Evolutionary conservation across 257 asterid genomes (phyloP), one percentile per base, ranked within the genome.

Genomic region (Fraxinus excelsior): DNA sequence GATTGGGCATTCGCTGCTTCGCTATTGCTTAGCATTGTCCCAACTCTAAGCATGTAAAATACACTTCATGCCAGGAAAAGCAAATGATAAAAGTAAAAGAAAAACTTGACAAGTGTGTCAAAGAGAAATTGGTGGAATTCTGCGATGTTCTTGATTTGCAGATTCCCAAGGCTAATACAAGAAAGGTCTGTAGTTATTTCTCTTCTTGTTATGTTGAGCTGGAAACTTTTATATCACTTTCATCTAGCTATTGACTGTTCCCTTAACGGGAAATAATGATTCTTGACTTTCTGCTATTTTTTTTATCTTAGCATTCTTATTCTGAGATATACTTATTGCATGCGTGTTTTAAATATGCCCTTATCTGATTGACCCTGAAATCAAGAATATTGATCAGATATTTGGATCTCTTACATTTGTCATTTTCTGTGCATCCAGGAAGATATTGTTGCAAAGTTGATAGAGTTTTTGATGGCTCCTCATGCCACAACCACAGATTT

Each of bases 391-490:
- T 66, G 37, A 51, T 76, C 40, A 0, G 67, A 42, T 23, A 73
- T 60, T 42, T 31, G 42, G 29, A 75, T 67, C 71, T 67, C 62
- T 32, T 74, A 29, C 71, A 65, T 73, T 44, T 40, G 51, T 9
- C 60, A 7, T 80, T 21, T 46, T 10, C 64, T 49, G 46, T 75
- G 35, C 79, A 67, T 56, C 53, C 92, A 96, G 99, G 99, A 96
- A 82, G 99, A 93, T 85, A 82, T 96, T 19, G 81, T 93, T 77
- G 78, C 78, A 35, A 93, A 89, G 90, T 76, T 96, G 90, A 79
- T 90, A 18, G 97, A 93, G 19, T 96, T 96, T 82, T 78, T 96
- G 91, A 86, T 85, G 86, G 94, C 90, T 71, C 99, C 99, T 78
- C 90, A 89, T 80, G 96, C 97, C 44, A 88, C 91, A 16, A 86